Base-by-base conservation (phyloP, 2,329 filamentous ascomycete species). In the Trichoderma arundinaceum region DNA sequence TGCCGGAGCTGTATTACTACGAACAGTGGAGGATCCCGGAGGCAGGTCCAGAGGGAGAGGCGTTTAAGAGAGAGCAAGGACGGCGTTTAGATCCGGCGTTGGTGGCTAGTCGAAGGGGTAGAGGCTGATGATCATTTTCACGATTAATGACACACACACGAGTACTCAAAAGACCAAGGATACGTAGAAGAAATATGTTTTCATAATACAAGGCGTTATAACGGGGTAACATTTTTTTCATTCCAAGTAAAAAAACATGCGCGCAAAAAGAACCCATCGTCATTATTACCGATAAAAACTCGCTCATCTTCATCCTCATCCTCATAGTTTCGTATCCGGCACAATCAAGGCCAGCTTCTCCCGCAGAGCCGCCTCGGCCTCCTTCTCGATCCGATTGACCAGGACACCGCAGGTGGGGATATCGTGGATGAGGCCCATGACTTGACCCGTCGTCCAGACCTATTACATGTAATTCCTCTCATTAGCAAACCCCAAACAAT, bases 371-470 rank as follows among this genome's bases (percentile, higher is more conserved):
- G 86, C 83, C 74, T 90, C 84, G 0, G 91, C 91, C 77, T 94
- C 92, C 75, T 83, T 88, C 81, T 94, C 91, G 71, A 95, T 94
- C 65, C 92, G 85, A 71, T 82, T 82, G 9, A 93, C 80, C 32
- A 95, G 80, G 1, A 80, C 88, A 53, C 85, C 84, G 74, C 92
- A 94, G 0, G 89, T 92, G 8, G 91, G 91, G 63, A 94, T 91
- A 72, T 95, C 92, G 71, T 94, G 88, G 68, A 95, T 95, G 64
- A 95, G 77, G 6, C 92, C 92, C 70, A 99, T 97, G 71, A 98
- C 94, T 77, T 97, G 94, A 10, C 95, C 95, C 8, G 94, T 93
- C 19, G 95, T 98, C 95, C 95, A 99, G 44, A 97, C 91, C 91
- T 94, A 72, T 48, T 5, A 22, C 4, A 28, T 28, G 22, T 28